A percentile compares a stretch with the other conserved stretches of the same genome.
These are phyloP conservation scores for Cicer bijugum DNA, from an alignment of 306 rosid species.

Conservation along the genomic window DNA sequence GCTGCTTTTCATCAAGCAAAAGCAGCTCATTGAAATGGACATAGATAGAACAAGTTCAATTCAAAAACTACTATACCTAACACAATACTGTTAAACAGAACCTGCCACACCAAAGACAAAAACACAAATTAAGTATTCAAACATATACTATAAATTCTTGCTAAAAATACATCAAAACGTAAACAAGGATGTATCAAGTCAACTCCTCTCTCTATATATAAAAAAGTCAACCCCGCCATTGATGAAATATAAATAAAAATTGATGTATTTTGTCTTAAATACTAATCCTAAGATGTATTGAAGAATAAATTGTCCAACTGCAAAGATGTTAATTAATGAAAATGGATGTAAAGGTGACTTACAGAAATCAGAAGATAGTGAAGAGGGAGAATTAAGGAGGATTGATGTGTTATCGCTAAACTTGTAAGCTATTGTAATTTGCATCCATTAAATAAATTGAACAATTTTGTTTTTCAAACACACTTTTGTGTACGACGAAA, in stretches of 20 bases:
- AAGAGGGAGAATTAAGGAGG: background rate
- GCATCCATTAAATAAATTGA: background rate
- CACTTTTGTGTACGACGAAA: background rate
- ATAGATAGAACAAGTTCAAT: constrained; percentile 17
- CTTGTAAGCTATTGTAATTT: background rate
- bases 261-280: background rate
- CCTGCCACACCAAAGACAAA: constrained; percentile 48
- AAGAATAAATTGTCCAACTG: constrained; percentile 15
- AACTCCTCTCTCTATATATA: background rate
- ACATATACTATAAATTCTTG: background rate
- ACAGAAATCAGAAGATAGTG: constrained; percentile 29
- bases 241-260: background rate
- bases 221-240: constrained; percentile 17
- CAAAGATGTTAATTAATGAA: constrained; percentile 3
- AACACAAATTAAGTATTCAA: constrained; percentile 16
- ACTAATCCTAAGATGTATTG: background rate
- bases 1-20: constrained; percentile 47
- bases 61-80: background rate
- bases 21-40: constrained; percentile 49
- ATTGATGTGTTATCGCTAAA: background rate
- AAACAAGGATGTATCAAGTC: background rate
- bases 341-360: constrained; percentile 29
- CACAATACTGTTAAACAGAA: constrained; percentile 3
- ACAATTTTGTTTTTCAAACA: background rate
- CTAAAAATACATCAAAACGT: background rate